A percentile compares a stretch with the other conserved stretches of the same genome.
These are phyloP conservation scores for Fonticula alba DNA, from an alignment of 78 protist genomes.

Conservation along the genomic window DNA sequence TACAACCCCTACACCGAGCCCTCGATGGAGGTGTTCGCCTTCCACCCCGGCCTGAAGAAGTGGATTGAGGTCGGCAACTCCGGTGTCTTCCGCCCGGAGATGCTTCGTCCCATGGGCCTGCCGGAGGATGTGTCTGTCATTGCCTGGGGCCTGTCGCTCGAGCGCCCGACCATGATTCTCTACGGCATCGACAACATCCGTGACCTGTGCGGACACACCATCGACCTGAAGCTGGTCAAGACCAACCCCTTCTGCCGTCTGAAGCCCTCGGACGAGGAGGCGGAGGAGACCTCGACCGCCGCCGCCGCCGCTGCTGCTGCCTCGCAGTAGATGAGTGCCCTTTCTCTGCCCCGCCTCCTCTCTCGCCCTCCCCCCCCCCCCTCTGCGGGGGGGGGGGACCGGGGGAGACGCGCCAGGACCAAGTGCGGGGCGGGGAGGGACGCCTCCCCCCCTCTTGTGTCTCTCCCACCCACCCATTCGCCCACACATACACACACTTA, in stretches of 20 bases:
- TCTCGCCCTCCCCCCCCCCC: no score
- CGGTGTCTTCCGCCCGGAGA: conserved; percentile 94
- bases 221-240: conserved; percentile 35
- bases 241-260: conserved; percentile 49
- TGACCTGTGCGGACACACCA: conserved; percentile 83
- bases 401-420: no score
- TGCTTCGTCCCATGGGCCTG: conserved; percentile 96
- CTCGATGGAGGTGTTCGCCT: conserved; percentile 90
- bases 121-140: conserved; percentile 79
- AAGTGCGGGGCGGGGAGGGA: no score
- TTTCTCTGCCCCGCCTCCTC: no score
- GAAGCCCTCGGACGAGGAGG: no score
- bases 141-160: conserved; percentile 91
- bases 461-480: no score
- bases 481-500: no score
- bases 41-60: conserved; percentile 39
- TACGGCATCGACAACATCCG: conserved; percentile 75
- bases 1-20: conserved; percentile 99
- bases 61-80: conserved; percentile 70
- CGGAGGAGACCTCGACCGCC: no score
- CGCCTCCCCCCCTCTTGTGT: no score
- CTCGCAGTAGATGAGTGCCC: no score
- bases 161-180: conserved; percentile 94
- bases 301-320: no score
- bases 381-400: no score